Evolutionary conservation across 2,329 filamentous ascomycete genomes (phyloP).

Genomic region (Magnaporthales sp.): DNA sequence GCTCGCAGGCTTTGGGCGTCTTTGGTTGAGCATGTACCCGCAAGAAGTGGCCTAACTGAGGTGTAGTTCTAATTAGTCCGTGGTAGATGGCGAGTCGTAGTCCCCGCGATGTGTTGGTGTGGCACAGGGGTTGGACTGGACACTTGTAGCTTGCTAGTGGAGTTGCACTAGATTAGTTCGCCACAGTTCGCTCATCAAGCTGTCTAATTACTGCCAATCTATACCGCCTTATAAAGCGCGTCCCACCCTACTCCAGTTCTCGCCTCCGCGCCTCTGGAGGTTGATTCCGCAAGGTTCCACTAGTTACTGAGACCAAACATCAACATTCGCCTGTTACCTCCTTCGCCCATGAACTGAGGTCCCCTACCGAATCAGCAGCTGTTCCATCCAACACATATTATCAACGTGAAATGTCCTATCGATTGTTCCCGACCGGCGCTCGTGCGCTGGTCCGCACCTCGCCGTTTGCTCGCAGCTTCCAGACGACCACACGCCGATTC

Average conservation of each 20-base stretch:
- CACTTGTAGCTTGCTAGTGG: not conserved
- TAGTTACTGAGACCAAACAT: not conserved
- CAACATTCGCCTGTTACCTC: not conserved
- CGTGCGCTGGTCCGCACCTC: constrained; percentile 25
- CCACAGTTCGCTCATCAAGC: not conserved
- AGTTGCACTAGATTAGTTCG: not conserved
- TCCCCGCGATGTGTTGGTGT: not conserved
- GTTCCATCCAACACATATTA: not conserved
- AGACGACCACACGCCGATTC: constrained; percentile 36
- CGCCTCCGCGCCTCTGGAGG: not conserved
- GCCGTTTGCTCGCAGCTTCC: constrained; percentile 28
- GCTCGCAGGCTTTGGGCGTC: not conserved
- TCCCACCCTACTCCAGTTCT: not conserved
- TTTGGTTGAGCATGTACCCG: not conserved
- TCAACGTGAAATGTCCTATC: constrained; percentile 34
- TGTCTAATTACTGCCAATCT: not conserved
- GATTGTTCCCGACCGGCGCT: constrained; percentile 30
- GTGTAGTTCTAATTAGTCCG: not conserved
- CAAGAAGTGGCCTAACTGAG: not conserved
- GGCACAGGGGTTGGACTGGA: not conserved
- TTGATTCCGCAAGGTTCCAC: not conserved
- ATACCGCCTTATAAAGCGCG: not conserved
- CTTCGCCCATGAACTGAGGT: not conserved
- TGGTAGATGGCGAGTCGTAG: not conserved
- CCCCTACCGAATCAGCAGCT: not conserved